Conservation (phyloP, 177 flowering plant genomes). For the Vitis hybrid region DNA sequence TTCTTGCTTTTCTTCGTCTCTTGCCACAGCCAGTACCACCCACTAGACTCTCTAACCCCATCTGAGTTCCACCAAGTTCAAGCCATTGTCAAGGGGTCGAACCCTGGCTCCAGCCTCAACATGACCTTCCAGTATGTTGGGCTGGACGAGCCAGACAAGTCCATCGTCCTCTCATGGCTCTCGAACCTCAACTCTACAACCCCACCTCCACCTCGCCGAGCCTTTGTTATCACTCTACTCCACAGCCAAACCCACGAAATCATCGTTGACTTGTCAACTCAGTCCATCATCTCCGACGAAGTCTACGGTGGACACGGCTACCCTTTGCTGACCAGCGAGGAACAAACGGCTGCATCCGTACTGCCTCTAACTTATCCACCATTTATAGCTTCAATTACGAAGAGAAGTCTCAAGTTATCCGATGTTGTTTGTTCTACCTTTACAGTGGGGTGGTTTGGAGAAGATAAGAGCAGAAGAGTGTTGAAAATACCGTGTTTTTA, state of each 20-base stretch:
- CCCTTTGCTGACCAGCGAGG: no score
- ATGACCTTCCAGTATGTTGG: no score
- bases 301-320: slow-evolving; percentile 31
- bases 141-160: slow-evolving; percentile 53
- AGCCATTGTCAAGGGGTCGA: no score
- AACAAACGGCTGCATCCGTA: no score
- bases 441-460: slow-evolving; percentile 20
- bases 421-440: no score
- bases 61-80: no score
- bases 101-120: no score
- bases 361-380: no score
- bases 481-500: slow-evolving; percentile 29
- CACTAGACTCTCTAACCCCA: no score
- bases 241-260: slow-evolving; percentile 34
- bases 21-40: no score
- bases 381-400: no score
- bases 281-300: slow-evolving; percentile 16
- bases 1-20: neutral
- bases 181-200: neutral
- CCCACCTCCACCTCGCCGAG: slow-evolving; percentile 15
- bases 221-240: slow-evolving; percentile 23
- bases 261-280: slow-evolving; percentile 30
- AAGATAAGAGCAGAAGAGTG: slow-evolving; percentile 5
- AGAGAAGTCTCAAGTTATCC: no score
- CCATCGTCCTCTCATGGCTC: neutral